These are phyloP conservation scores for Globisporangium megalacanthum DNA, from an alignment of 352 stramenopile genomes.

Conservation along the genomic window DNA sequence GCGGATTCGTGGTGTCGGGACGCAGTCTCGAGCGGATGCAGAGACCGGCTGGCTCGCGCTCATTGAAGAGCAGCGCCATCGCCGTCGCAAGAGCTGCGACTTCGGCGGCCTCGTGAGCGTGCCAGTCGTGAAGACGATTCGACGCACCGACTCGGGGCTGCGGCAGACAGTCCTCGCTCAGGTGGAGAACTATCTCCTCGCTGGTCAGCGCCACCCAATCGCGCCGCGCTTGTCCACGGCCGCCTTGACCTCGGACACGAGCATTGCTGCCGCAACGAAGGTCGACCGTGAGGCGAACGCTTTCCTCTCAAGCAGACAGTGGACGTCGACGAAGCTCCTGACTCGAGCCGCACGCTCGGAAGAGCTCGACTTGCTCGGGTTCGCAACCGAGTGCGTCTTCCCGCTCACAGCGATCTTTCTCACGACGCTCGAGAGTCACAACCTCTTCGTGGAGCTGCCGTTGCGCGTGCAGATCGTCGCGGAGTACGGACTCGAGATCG, in stretches of 20 bases:
- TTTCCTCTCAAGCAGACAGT: conserved; percentile 16
- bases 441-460: conserved; percentile 47
- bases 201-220: conserved; percentile 6
- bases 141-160: conserved; percentile 42
- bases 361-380: conserved; percentile 49
- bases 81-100: conserved; percentile 29
- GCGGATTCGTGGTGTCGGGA: conserved; percentile 9
- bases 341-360: conserved; percentile 23
- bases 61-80: conserved; percentile 44
- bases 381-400: conserved; percentile 34
- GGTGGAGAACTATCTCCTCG: conserved; percentile 41
- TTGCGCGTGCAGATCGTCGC: conserved; percentile 45
- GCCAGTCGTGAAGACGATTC: conserved; percentile 25
- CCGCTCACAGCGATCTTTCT: conserved; percentile 62
- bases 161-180: conserved; percentile 45
- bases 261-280: background rate
- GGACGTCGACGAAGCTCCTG: conserved; percentile 39
- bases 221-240: background rate
- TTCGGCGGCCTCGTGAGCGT: conserved; percentile 10
- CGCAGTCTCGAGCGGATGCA: conserved; percentile 16
- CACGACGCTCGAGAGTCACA: conserved; percentile 59
- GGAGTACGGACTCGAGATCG: conserved; percentile 61
- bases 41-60: conserved; percentile 40
- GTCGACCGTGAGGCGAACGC: background rate
- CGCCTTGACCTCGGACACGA: background rate